phyloP scores from a whole-genome alignment of 2,329 filamentous ascomycete genomes.

The Aureobasidium mangrovei region DNA sequence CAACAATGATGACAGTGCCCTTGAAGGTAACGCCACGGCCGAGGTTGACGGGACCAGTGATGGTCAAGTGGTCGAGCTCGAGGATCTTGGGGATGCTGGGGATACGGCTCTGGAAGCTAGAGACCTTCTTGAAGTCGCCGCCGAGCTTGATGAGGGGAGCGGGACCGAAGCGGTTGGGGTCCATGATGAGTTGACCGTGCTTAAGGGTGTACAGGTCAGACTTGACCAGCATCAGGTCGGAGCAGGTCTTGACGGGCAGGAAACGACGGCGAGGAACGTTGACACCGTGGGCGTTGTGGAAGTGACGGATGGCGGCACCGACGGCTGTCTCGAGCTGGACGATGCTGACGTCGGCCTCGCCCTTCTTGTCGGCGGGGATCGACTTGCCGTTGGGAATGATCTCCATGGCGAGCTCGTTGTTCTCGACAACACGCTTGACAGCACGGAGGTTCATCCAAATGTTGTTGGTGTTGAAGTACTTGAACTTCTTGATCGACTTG shows the following conservation, averaged over 20 bases:
- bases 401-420: conserved; percentile 97
- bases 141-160: conserved; percentile 98
- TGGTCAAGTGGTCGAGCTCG: conserved; percentile 89
- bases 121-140: conserved; percentile 99
- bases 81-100: conserved; percentile 83
- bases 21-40: conserved; percentile 93
- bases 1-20: conserved; percentile 98
- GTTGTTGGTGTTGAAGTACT: conserved; percentile 99
- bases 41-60: conserved; percentile 94
- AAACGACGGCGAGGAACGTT: conserved; percentile 96
- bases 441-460: conserved; percentile 98
- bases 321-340: conserved; percentile 98
- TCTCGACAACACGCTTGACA: conserved; percentile 97
- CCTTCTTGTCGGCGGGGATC: conserved; percentile 98
- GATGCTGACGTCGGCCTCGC: conserved; percentile 94
- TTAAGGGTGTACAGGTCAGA: conserved; percentile 97
- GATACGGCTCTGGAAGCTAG: conserved; percentile 85
- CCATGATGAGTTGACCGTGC: conserved; percentile 96
- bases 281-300: conserved; percentile 96
- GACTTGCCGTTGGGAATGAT: conserved; percentile 99
- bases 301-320: conserved; percentile 96
- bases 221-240: conserved; percentile 98
- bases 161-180: conserved; percentile 90
- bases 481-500: conserved; percentile 99
- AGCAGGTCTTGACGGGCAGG: conserved; percentile 99